phyloP scores from a whole-genome alignment of 1,139 yeast genomes.

The Nakaseomyces uthaithaninus region DNA sequence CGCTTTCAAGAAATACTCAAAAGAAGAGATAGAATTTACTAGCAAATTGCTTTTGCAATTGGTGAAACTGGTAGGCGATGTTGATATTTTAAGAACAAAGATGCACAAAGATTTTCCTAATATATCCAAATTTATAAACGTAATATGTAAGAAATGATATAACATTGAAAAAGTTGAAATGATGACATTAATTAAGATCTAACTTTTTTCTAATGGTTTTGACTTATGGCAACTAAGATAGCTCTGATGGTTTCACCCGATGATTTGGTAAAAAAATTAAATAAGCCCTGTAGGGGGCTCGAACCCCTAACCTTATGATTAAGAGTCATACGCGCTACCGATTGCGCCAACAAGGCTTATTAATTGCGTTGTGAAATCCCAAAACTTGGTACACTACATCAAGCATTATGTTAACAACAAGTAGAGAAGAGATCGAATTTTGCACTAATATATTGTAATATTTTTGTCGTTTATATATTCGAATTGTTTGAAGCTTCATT shows the following conservation, averaged over 20 bases:
- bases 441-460: too few relatives aligned
- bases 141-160: background rate
- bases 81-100: background rate
- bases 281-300: conserved; percentile 40
- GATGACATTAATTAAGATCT: too few relatives aligned
- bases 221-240: too few relatives aligned
- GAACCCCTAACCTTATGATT: conserved; percentile 41
- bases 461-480: background rate
- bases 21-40: background rate
- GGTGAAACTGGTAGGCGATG: background rate
- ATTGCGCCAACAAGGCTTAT: conserved; percentile 40
- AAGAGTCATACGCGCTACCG: conserved; percentile 43
- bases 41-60: background rate
- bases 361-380: background rate
- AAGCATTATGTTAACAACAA: background rate
- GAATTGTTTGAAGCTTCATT: too few relatives aligned
- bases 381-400: background rate
- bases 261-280: conserved; percentile 11
- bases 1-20: background rate
- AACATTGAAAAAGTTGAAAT: too few relatives aligned
- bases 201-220: too few relatives aligned
- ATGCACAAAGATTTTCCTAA: background rate
- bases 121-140: background rate
- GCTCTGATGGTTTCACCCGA: background rate
- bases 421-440: background rate